Evolutionary conservation across 1,139 yeast genomes (phyloP), one percentile per base, ranked within the genome.

Genomic region (Wickerhamomyces sp.): DNA sequence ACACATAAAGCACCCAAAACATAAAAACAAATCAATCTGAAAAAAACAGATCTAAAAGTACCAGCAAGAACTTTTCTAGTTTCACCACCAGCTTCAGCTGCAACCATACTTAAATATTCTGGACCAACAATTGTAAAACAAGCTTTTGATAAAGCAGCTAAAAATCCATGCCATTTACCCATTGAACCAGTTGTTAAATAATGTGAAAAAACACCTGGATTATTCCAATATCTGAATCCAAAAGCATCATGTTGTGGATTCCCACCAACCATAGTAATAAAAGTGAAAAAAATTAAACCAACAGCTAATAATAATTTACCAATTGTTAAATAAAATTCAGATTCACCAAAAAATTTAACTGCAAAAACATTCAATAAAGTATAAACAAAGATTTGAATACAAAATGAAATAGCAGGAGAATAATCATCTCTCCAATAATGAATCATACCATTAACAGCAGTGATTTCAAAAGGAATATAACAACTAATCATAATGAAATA

Each of bases 211-310:
- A 83, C 77, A 37, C 78, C 76, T 14, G 81, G 82, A 45, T 74
- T 58, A 46, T 73, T 72, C 88, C 89, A 83, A 62, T 76, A 81
- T 46, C 81, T 72, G 69, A 83, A 83, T 2, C 90, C 90, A 57
- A 79, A 75, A 7, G 78, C 78, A 59, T 81, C 84, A 49, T 72
- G 77, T 45, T 70, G 60, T 34, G 90, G 89, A 61, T 85, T 86
- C 34, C 95, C 95, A 35, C 95, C 95, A 58, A 83, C 81, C 89
- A 86, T 85, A 27, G 88, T 74, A 49, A 87, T 64, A 52, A 87
- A 78, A 0, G 91, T 82, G 66, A 86, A 81, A 37, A 84, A 62
- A 47, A 87, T 76, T 45, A 87, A 73, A 1, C 93, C 95, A 39
- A 83, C 61, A 50, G 87, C 84, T 48, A 87, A 71, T 7, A 84